Evolutionary conservation across 768 basidiomycete genomes (phyloP).

Genomic region (Candolleomyces efflorescens): DNA sequence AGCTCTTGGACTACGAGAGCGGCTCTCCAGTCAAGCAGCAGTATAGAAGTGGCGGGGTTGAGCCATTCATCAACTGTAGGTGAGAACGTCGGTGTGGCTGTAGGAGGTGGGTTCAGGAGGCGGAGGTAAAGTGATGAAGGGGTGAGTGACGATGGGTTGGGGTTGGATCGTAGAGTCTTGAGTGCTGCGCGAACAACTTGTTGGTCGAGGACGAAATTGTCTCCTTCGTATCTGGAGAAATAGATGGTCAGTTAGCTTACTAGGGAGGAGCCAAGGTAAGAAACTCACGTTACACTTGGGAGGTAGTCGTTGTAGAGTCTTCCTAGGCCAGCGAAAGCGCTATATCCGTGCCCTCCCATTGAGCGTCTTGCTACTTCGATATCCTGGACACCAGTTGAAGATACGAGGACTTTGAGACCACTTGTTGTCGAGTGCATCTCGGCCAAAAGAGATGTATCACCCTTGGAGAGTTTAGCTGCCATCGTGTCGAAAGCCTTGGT

Average conservation of each 20-base stretch:
- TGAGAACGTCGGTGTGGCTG: conserved; percentile 16
- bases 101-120: conserved; percentile 30
- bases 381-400: conserved; percentile 48
- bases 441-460: conserved; percentile 59
- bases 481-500: conserved; percentile 46
- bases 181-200: conserved; percentile 72
- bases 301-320: conserved; percentile 60
- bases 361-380: conserved; percentile 63
- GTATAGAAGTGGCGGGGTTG: conserved; percentile 34
- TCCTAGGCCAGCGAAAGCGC: conserved; percentile 64
- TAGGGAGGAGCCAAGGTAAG: not conserved
- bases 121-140: conserved; percentile 56
- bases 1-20: conserved; percentile 51
- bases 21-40: conserved; percentile 62
- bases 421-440: conserved; percentile 71
- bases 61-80: conserved; percentile 24
- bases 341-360: conserved; percentile 78
- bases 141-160: conserved; percentile 30
- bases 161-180: conserved; percentile 43
- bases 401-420: conserved; percentile 61
- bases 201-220: conserved; percentile 72
- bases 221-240: conserved; percentile 60
- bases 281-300: conserved; percentile 58
- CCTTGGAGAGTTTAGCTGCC: conserved; percentile 43
- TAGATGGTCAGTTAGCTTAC: not conserved